Evolutionary conservation across 2,329 filamentous ascomycete genomes (phyloP), one percentile per base, ranked within the genome.

Genomic region (Trichoderma harzianum): DNA sequence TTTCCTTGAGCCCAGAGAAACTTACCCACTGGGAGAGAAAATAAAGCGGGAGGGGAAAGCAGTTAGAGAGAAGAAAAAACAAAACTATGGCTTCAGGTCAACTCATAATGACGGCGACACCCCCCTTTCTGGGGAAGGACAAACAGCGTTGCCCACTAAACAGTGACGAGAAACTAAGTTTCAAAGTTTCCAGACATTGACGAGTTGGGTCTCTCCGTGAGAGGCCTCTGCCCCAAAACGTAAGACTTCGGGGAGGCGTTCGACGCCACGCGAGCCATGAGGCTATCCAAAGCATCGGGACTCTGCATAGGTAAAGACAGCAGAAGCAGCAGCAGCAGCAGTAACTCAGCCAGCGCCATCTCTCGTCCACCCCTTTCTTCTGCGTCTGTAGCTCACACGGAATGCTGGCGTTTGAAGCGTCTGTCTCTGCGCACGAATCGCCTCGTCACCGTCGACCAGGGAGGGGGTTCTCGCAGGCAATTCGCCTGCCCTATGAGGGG

Each of bases 401-500:
- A 66, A 66, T 55, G 63, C 63, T 53, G 47, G 43, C 47, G 43
- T 51, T 16, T 51, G 43, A 21, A 36, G 24, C 53, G 21, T 30
- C 24, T 43, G 14, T 36, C 36, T 43, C 53, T 60, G 36, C 18
- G 53, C 51, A 43, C 65, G 36, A 66, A 66, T 66, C 65, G 53
- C 53, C 28, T 26, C 39, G 39, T 43, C 58, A 24, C 30, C 32
- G n/a, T 62, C 32, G 58, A 34, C 58, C 32, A 62, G 16, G 26
- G 26, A 47, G 18, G n/a, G 18, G 12, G 53, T 60, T 24, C 65
- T 68, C 32, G 26, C 47, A 24, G 26, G 53, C 65, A 68, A 68
- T 58, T 58, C 53, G 65, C 53, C 53, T 68, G 65, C 65, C 65
- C 53, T 68, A 68, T 58, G 65, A 65, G 63, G 65, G 34, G 53